Conservation (phyloP, 1,284 basidiomycete genomes). For the Leccinum griseonigrum region DNA sequence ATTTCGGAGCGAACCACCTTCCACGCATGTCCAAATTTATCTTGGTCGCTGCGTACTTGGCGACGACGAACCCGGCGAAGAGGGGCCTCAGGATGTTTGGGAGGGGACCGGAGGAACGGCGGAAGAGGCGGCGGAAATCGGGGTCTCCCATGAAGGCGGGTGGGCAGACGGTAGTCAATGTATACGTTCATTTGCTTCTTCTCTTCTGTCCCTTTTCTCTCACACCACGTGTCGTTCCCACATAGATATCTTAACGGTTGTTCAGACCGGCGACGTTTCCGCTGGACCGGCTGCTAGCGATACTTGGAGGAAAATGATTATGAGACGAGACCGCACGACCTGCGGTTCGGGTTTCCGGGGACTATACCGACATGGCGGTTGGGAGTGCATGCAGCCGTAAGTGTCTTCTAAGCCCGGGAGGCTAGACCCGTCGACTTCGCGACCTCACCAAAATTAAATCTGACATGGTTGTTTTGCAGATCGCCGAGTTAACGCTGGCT, state of each 20-base stretch:
- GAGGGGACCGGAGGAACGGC: conserved; percentile 52
- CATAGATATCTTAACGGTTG: conserved; percentile 32
- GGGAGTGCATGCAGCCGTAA: conserved; percentile 51
- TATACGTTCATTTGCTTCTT: conserved; percentile 15
- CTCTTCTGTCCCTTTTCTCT: not conserved
- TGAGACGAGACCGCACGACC: conserved; percentile 37
- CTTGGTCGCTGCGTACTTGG: conserved; percentile 79
- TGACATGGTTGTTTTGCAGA: conserved; percentile 38
- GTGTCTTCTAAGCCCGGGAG: conserved; percentile 30
- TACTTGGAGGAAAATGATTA: conserved; percentile 85
- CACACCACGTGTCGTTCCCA: not conserved
- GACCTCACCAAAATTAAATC: not conserved
- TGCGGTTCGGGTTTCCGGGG: conserved; percentile 51
- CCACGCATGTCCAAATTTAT: conserved; percentile 72
- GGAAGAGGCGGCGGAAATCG: conserved; percentile 49
- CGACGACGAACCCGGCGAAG: conserved; percentile 83
- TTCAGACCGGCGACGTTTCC: conserved; percentile 49
- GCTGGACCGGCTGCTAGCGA: conserved; percentile 67
- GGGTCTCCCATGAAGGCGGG: conserved; percentile 38
- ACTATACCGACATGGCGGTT: conserved; percentile 69
- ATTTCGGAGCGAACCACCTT: conserved; percentile 32
- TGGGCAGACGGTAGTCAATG: conserved; percentile 46
- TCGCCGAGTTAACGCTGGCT: conserved; percentile 46
- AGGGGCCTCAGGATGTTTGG: conserved; percentile 67
- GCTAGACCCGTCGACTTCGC: not conserved